phyloP scores from a whole-genome alignment of 495 filamentous ascomycete genomes.

The Aspergillus bridgeri region DNA sequence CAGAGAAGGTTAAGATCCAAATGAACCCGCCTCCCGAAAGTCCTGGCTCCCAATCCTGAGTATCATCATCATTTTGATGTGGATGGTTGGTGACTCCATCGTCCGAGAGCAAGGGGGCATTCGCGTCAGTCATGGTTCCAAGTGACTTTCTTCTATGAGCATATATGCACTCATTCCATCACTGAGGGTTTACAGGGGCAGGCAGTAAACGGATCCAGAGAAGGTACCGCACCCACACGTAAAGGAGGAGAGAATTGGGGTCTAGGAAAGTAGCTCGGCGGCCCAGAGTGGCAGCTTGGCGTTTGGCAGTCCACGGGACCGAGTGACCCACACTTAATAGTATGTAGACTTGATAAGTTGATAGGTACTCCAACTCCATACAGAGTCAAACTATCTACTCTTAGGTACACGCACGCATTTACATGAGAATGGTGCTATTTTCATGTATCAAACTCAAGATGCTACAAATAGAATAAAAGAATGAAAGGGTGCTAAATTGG shows the following conservation, averaged over 20 bases:
- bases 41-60: constrained; percentile 5
- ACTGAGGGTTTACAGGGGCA: neutral
- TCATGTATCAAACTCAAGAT: no score
- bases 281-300: no score
- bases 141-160: constrained; percentile 3
- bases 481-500: neutral
- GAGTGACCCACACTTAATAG: no score
- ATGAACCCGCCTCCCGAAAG: constrained; percentile 48
- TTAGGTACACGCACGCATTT: no score
- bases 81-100: constrained; percentile 10
- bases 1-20: constrained; percentile 74
- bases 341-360: no score
- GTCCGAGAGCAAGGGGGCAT: constrained; percentile 32
- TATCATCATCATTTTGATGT: constrained; percentile 13
- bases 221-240: neutral
- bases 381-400: no score
- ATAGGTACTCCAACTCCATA: no score
- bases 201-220: neutral
- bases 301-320: no score
- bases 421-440: no score
- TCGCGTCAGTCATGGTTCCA: constrained; percentile 25
- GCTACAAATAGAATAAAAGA: neutral
- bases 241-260: no score
- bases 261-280: no score
- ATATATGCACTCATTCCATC: constrained; percentile 6